phyloP scores from a whole-genome alignment of 805 yeast genomes.

The Lipomyces sp. region DNA sequence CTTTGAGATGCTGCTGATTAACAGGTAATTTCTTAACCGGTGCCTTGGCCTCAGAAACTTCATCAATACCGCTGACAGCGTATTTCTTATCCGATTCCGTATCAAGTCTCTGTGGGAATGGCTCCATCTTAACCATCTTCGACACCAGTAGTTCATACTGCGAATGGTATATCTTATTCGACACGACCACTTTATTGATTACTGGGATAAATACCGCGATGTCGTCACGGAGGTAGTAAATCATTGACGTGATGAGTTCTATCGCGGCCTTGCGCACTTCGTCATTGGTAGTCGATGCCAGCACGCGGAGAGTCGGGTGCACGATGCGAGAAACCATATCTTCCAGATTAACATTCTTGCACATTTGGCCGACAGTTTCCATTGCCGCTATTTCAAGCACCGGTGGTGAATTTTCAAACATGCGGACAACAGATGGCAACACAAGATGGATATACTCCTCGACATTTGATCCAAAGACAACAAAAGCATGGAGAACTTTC shows the following conservation, averaged over 20 bases:
- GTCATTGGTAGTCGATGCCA: slow-evolving; percentile 54
- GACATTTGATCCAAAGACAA: slow-evolving; percentile 81
- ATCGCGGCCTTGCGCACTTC: slow-evolving; percentile 69
- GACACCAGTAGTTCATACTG: slow-evolving; percentile 81
- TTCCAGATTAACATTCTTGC: slow-evolving; percentile 70
- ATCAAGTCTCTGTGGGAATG: slow-evolving; percentile 75
- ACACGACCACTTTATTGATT: slow-evolving; percentile 62
- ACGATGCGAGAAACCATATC: slow-evolving; percentile 91
- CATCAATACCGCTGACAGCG: slow-evolving; percentile 50
- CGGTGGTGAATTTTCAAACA: slow-evolving; percentile 67
- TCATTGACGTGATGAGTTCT: slow-evolving; percentile 73
- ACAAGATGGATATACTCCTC: slow-evolving; percentile 88
- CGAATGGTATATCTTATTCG: slow-evolving; percentile 68
- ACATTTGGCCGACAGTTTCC: slow-evolving; percentile 78
- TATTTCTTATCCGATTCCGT: slow-evolving; percentile 63
- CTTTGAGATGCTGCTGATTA: slow-evolving; percentile 65
- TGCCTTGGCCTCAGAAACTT: slow-evolving; percentile 65
- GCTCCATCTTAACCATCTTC: slow-evolving; percentile 80
- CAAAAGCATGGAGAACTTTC: slow-evolving; percentile 79
- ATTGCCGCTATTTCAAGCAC: slow-evolving; percentile 73
- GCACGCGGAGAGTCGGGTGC: slow-evolving; percentile 79
- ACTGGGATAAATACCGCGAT: slow-evolving; percentile 86
- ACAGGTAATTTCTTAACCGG: slow-evolving; percentile 76
- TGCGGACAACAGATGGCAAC: slow-evolving; percentile 79
- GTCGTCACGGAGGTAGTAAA: slow-evolving; percentile 81